phyloP scores from a whole-genome alignment of 1,284 basidiomycete genomes.

The Hymenochaete sp. region DNA sequence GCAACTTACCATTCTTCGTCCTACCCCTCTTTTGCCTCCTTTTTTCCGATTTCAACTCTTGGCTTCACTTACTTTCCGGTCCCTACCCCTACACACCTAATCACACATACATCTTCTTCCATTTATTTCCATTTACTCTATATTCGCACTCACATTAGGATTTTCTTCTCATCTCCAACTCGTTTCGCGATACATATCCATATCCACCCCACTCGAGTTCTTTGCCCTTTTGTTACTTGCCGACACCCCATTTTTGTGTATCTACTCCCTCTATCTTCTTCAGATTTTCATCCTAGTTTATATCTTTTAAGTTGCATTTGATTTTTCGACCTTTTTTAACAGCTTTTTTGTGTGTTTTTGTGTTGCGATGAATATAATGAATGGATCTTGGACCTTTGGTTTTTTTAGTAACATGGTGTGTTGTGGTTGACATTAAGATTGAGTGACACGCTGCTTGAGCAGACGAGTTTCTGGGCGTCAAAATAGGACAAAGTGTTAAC shows the following conservation, averaged over 20 bases:
- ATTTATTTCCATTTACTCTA: not conserved
- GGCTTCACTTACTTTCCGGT: not conserved
- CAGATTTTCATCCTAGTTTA: not conserved
- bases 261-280: not conserved
- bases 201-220: not conserved
- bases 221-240: not conserved
- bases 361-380: no score
- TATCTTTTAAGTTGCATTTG: not conserved
- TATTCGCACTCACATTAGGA: not conserved
- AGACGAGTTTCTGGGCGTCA: no score
- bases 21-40: not conserved
- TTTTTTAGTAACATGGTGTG: no score
- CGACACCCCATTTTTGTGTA: not conserved
- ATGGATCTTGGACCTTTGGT: no score
- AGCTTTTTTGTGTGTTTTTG: constrained; percentile 1
- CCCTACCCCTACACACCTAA: not conserved
- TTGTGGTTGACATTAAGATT: no score
- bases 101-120: no score
- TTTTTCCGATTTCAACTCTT: not conserved
- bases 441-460: no score
- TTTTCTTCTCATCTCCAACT: not conserved
- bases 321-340: not conserved
- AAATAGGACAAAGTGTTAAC: no score
- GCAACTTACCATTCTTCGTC: not conserved
- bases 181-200: not conserved